Evolutionary conservation across 2,329 filamentous ascomycete genomes (phyloP).

Genomic region (Geosmithia putterillii): DNA sequence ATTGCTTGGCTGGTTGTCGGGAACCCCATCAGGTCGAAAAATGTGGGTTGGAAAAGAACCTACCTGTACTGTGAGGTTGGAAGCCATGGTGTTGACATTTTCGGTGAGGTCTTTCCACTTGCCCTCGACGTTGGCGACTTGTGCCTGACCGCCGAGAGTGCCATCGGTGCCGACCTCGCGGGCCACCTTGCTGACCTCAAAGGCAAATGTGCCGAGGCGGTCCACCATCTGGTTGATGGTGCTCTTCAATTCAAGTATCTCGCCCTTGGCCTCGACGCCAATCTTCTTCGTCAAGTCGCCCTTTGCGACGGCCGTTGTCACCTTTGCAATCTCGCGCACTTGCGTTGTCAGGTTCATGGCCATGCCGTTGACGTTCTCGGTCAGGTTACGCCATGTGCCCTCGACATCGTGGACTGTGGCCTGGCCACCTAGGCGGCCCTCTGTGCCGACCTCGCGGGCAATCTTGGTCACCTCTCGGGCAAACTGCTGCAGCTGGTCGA

Average conservation of each 20-base stretch:
- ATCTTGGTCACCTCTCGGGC: constrained; percentile 95
- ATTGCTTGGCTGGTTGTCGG: too few species aligned
- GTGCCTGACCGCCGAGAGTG: constrained; percentile 82
- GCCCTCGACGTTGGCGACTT: constrained; percentile 88
- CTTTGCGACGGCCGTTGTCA: constrained; percentile 88
- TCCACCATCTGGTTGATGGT: constrained; percentile 99
- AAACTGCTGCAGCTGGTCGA: constrained; percentile 93
- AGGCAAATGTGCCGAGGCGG: constrained; percentile 87
- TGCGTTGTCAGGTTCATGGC: constrained; percentile 96
- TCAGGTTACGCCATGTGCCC: constrained; percentile 93
- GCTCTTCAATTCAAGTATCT: constrained; percentile 90
- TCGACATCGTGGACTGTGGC: constrained; percentile 93
- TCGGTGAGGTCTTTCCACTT: constrained; percentile 97
- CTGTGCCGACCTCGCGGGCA: constrained; percentile 90
- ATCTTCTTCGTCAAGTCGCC: constrained; percentile 96
- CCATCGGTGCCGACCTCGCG: constrained; percentile 95
- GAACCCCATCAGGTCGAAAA: neutral
- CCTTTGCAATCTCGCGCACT: constrained; percentile 92
- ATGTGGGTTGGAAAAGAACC: constrained; percentile 4
- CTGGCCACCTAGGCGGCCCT: constrained; percentile 87
- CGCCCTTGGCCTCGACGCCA: constrained; percentile 81
- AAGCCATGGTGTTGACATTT: constrained; percentile 70
- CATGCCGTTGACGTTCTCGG: constrained; percentile 95
- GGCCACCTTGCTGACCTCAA: constrained; percentile 90
- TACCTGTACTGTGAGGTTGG: constrained; percentile 54